Conservation (phyloP, 2,329 filamentous ascomycete genomes). For the Moelleriella libera region DNA sequence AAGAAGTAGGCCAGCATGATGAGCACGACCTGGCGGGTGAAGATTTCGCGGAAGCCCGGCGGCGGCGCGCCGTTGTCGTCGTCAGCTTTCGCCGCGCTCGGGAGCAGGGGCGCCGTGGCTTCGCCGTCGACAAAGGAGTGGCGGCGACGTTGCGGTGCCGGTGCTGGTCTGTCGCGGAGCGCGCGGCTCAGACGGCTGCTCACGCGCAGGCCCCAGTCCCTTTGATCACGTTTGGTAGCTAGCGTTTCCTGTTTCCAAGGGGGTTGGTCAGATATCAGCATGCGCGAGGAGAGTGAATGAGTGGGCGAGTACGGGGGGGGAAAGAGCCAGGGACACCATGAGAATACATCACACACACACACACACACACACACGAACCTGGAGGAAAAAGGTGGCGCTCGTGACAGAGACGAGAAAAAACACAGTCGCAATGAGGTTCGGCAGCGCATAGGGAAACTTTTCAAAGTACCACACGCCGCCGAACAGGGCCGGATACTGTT, state of each 20-base stretch:
- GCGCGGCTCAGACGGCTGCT: slow-evolving; percentile 48
- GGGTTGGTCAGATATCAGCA: background rate
- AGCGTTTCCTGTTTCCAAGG: slow-evolving; percentile 54
- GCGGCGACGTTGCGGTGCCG: slow-evolving; percentile 14
- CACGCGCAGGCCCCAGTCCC: slow-evolving; percentile 63
- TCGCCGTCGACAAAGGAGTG: slow-evolving; percentile 41
- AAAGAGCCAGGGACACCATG: background rate
- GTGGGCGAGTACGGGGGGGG: background rate
- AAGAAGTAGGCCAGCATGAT: slow-evolving; percentile 69
- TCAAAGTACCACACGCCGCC: slow-evolving; percentile 53
- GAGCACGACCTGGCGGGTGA: slow-evolving; percentile 59
- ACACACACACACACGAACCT: slow-evolving; percentile 23
- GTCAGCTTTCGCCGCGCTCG: slow-evolving; percentile 13
- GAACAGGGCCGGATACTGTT: slow-evolving; percentile 60
- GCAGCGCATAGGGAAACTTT: slow-evolving; percentile 67
- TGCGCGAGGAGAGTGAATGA: too few species aligned
- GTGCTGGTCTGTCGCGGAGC: slow-evolving; percentile 9
- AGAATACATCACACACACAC: background rate
- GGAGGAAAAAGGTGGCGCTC: slow-evolving; percentile 64
- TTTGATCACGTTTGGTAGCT: slow-evolving; percentile 49
- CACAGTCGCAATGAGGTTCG: slow-evolving; percentile 62
- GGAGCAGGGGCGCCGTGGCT: slow-evolving; percentile 39
- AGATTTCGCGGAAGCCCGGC: slow-evolving; percentile 45
- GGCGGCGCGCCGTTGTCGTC: slow-evolving; percentile 2
- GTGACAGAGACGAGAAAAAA: slow-evolving; percentile 69